A percentile compares a stretch with the other conserved stretches of the same genome.
These are phyloP conservation scores for Penicillium sp. DNA, from an alignment of 2,329 filamentous ascomycete species.

Conservation along the genomic window DNA sequence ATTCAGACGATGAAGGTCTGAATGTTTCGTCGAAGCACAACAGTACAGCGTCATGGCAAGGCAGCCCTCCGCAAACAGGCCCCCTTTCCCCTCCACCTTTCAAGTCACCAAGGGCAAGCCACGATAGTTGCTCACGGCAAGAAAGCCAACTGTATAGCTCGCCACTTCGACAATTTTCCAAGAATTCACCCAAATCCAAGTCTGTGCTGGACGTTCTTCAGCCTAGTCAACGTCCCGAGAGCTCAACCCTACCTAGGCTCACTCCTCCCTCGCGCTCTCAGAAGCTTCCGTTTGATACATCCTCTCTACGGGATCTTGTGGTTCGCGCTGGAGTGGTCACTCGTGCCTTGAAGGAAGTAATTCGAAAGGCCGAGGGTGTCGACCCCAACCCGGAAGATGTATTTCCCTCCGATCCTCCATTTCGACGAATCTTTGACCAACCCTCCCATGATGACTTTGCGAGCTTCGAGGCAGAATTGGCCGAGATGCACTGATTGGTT, in stretches of 20 bases:
- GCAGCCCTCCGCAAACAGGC: conserved; percentile 22
- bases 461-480: conserved; percentile 28
- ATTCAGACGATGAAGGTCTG: conserved; percentile 55
- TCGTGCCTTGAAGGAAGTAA: conserved; percentile 50
- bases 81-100: conserved; percentile 25
- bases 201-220: conserved; percentile 63
- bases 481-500: conserved; percentile 21
- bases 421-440: conserved; percentile 50
- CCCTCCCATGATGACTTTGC: conserved; percentile 36
- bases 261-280: conserved; percentile 31
- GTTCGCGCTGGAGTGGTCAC: conserved; percentile 51
- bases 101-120: conserved; percentile 22
- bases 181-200: conserved; percentile 61
- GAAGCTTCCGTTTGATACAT: conserved; percentile 67
- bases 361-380: conserved; percentile 52
- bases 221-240: conserved; percentile 43
- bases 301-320: conserved; percentile 63
- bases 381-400: conserved; percentile 29
- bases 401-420: conserved; percentile 43
- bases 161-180: conserved; percentile 48
- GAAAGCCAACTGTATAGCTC: conserved; percentile 21
- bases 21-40: conserved; percentile 31
- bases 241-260: conserved; percentile 24
- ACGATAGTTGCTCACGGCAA: conserved; percentile 26
- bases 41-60: conserved; percentile 34